Base-by-base conservation (phyloP, 345 rosid genomes). In the Eucalyptus melliodora region DNA sequence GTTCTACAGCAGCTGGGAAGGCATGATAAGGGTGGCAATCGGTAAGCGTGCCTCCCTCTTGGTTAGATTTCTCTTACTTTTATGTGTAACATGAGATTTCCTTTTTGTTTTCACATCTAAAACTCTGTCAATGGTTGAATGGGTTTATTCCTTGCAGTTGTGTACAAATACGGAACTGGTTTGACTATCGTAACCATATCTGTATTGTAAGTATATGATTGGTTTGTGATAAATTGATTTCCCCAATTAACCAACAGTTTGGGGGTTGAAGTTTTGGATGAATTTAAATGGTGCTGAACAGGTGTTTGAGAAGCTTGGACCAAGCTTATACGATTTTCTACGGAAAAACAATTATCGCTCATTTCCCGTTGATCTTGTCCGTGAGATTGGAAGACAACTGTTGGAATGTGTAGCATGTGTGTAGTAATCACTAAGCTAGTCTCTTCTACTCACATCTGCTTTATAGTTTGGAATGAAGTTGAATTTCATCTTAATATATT, bases 301-400 rank as follows among this genome's bases (percentile, higher is more conserved):
- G 99, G 99, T 98, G 85, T 97, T 97, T 98, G 99, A 98, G 99
- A 98, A 97, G 97, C 99, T 97, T 97, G 99, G 99, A 90, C 98
- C 99, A 92, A 97, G 99, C 96, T 96, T 97, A 96, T 98, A 97
- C 93, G 55, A 86, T 86, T 86, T 86, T 86, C 51, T 86, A 31
- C 59, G 87, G 87, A 86, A 86, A 47, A 86, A 86, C 59, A 86
- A 86, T 86, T 47, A 86, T 86, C 59, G 87, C 87, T 86, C 59
- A 30, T 86, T 86, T 86, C 59, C 87, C 87, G 59, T 86, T 86
- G 87, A 86, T 86, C 87, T 86, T 86, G 99, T 98, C 92, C 98
- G 99, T 90, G 99, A 98, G 98, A 95, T 98, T 96, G 99, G 98
- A 93, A 93, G 98, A 96, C 99, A 98, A 96, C 97, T 97, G 91